Evolutionary conservation across 495 filamentous ascomycete species (phyloP), one percentile per base, ranked within the genome.

Genomic region (Hypoxylon trugodes): DNA sequence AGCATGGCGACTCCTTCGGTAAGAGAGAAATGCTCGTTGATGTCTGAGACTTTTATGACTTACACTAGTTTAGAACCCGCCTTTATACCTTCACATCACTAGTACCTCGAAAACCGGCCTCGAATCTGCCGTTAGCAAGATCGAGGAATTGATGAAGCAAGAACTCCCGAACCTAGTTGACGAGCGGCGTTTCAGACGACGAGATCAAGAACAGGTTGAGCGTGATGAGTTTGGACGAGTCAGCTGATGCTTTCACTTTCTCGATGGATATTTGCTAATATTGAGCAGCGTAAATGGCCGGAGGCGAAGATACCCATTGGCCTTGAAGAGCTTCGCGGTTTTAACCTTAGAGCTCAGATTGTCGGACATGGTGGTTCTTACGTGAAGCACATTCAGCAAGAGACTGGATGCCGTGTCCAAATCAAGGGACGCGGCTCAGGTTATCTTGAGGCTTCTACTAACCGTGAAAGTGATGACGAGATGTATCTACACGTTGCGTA

Each of bases 341-440:
- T 98, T 78, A 98, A 98, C 62, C 81, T 98, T 37, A 87, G 95
- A 53, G 95, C 95, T 38, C 91, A 96, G 68, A 93, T 98, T 38
- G 95, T 98, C 47, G 95, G 95, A 15, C 90, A 93, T 68, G 90
- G 91, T 28, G 95, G 95, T 47, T 86, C 89, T 18, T 96, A 97
- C 69, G 95, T 98, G 36, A 98, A 98, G 75, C 91, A 97, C 68
- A 97, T 98, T 67, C 94, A 98, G 73, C 87, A 91, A 70, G 91
- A 96, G 74, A 97, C 95, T 25, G 82, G 89, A 40, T 97, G 95
- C 73, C 90, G 92, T 66, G 95, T 98, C 12, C 95, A 98, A 71
- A 97, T 98, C 77, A 98, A 98, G 69, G 95, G 95, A 30, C 90
- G 91, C 51, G 92, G 92, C n/a, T 98, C 95, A 32, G 94, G 93